These are phyloP conservation scores for Cucurbita maxima DNA, from an alignment of 306 rosid genomes.

Conservation along the genomic window DNA sequence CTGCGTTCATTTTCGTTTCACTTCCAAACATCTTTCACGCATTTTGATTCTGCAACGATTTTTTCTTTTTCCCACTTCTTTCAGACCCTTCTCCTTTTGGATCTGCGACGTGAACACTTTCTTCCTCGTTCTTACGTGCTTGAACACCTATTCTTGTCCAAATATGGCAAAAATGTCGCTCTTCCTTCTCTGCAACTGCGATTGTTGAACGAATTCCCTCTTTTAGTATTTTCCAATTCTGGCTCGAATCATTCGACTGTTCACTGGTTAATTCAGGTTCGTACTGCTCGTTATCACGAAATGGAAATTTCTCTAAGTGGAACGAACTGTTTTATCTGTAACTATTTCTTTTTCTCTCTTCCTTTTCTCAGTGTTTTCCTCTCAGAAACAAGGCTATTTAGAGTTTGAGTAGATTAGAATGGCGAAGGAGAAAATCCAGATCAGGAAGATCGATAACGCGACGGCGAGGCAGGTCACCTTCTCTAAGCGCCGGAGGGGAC, in stretches of 20 bases:
- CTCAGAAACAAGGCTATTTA: neutral
- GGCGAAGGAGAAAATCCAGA: slow-evolving; percentile 96
- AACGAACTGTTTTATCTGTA: neutral
- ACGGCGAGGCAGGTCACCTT: slow-evolving; percentile 93
- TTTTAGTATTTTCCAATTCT: neutral
- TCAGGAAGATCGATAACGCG: slow-evolving; percentile 81
- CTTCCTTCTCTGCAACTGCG: neutral
- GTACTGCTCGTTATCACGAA: neutral
- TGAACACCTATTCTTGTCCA: neutral
- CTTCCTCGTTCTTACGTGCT: neutral
- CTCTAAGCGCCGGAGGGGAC: slow-evolving; percentile 80
- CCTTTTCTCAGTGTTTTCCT: neutral
- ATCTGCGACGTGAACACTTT: neutral
- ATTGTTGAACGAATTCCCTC: neutral
- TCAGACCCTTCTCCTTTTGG: neutral
- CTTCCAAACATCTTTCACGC: neutral
- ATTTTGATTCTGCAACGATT: neutral
- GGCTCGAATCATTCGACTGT: neutral
- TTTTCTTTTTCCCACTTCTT: neutral
- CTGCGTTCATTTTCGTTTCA: neutral
- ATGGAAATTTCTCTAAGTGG: neutral
- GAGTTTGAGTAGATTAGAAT: slow-evolving; percentile 15
- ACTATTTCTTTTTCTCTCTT: neutral
- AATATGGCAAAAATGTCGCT: neutral
- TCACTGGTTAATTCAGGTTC: neutral